phyloP scores from a whole-genome alignment of 2,329 filamentous ascomycete species.

The Piedraia hortae region DNA sequence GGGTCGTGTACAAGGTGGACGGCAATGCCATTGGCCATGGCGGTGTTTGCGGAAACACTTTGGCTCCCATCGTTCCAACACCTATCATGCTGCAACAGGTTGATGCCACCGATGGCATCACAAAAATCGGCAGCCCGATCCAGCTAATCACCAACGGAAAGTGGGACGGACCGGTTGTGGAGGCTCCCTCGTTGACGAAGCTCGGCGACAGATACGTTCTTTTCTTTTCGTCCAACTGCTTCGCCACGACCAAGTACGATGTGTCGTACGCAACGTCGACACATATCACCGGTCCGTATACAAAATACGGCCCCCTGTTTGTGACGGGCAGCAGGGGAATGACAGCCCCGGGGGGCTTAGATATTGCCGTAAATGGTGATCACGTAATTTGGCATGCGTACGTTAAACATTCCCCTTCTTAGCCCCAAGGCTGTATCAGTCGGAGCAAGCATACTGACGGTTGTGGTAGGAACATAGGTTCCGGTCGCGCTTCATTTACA shows the following conservation, averaged over 20 bases:
- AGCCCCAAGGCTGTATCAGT: background rate
- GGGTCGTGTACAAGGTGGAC: conserved; percentile 39
- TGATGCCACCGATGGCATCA: conserved; percentile 3
- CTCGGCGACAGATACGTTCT: background rate
- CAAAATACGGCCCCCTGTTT: background rate
- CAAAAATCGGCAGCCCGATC: background rate
- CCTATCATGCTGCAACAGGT: conserved; percentile 31
- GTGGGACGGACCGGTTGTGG: background rate
- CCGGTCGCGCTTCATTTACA: background rate
- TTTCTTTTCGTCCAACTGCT: background rate
- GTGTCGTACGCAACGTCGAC: background rate
- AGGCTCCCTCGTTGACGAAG: background rate
- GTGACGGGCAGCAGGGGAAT: background rate
- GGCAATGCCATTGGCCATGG: conserved; percentile 21
- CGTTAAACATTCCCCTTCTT: background rate
- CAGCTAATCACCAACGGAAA: background rate
- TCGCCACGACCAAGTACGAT: background rate
- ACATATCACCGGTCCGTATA: background rate
- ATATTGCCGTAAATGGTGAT: background rate
- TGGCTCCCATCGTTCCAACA: background rate
- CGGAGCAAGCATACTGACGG: background rate
- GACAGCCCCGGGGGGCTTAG: background rate
- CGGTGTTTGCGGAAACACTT: conserved; percentile 15
- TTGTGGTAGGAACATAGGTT: background rate
- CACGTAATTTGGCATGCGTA: background rate